Conservation (phyloP, 2,329 filamentous ascomycete genomes). For the Davidsoniella virescens region DNA sequence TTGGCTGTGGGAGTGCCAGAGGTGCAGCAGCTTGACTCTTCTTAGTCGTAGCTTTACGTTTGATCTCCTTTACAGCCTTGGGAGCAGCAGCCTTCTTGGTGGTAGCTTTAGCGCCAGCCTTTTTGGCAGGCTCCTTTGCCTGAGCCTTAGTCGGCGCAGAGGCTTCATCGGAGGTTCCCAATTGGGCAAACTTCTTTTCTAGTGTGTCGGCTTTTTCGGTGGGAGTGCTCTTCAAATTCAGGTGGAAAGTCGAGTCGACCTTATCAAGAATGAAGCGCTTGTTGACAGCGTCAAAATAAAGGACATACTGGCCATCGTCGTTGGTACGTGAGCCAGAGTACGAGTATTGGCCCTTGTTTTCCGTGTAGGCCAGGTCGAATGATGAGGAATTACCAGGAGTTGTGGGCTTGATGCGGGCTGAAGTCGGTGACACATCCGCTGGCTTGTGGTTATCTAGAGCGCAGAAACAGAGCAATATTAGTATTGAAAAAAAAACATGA, state of each 20-base stretch:
- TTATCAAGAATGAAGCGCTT: conserved; percentile 71
- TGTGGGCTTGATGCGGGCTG: conserved; percentile 35
- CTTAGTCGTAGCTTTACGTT: conserved; percentile 21
- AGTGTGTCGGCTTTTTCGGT: conserved; percentile 48
- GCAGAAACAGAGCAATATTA: not conserved
- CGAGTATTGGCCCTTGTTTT: conserved; percentile 39
- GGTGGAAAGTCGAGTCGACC: conserved; percentile 66
- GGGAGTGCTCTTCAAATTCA: conserved; percentile 64
- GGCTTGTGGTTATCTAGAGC: conserved; percentile 46
- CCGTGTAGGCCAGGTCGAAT: conserved; percentile 39
- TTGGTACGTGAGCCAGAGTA: conserved; percentile 44
- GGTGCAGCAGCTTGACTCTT: conserved; percentile 23
- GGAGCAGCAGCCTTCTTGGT: conserved; percentile 16
- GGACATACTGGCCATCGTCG: conserved; percentile 41
- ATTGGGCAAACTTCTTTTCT: conserved; percentile 49
- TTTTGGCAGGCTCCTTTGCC: conserved; percentile 7
- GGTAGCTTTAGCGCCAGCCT: conserved; percentile 7
- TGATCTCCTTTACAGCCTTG: conserved; percentile 19
- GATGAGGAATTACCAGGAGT: conserved; percentile 31
- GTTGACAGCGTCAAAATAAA: conserved; percentile 60
- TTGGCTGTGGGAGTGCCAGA: conserved; percentile 21
- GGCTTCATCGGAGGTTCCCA: conserved; percentile 26
- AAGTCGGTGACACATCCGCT: conserved; percentile 30
- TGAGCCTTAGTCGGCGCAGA: not conserved
- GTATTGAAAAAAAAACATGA: not conserved